Evolutionary conservation across 495 filamentous ascomycete genomes (phyloP), one percentile per base, ranked within the genome.

Genomic region (Darksidea phi): DNA sequence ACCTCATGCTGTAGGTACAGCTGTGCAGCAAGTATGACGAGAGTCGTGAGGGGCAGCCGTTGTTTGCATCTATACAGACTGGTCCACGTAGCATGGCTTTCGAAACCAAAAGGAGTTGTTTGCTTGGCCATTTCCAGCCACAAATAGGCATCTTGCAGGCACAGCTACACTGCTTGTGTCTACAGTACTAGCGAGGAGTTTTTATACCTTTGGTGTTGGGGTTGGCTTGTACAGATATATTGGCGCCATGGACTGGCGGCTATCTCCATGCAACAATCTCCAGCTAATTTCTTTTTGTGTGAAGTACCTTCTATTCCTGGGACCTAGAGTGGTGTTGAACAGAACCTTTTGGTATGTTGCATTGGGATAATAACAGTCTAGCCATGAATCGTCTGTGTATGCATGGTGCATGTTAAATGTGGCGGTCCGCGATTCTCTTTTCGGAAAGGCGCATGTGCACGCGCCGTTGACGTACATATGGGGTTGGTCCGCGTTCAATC

Each of bases 1-100:
- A 2, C 48, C 61, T 23, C 61, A 64, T 54, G 48, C 61, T 6
- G 32, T 36, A 12, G 53, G 54, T 1, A 64, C 61, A 8, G 34
- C 54, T 6, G 23, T 54, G 15, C 42, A 64, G 41, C 25, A 48
- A 15, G 18, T 43, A 43, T 43, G 13, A 43, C 15, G 41, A 43
- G 15, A 15, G 41, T 3, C 28, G 10, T 3, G 10, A 6, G 41
- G 13, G 3, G 41, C 13, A 43, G 18, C 18, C 5, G 41, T 15
- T 6, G 13, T 13, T 43, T 43, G 41, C 41, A 43, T 10, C 3
- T 32, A 3, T 32, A 4, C 28, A 32, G 28, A 32, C 28, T 32
- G 28, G 28, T 32, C 10, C 28, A 32, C 10, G 28, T 32, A 4
- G 4, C 10, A 10, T 10, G 28, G 28, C 10, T 32, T 32, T 32